A percentile compares a stretch with the other conserved stretches of the same genome.
phyloP scores from a whole-genome alignment of 2,329 filamentous ascomycete species.

The Coniella lustricola region DNA sequence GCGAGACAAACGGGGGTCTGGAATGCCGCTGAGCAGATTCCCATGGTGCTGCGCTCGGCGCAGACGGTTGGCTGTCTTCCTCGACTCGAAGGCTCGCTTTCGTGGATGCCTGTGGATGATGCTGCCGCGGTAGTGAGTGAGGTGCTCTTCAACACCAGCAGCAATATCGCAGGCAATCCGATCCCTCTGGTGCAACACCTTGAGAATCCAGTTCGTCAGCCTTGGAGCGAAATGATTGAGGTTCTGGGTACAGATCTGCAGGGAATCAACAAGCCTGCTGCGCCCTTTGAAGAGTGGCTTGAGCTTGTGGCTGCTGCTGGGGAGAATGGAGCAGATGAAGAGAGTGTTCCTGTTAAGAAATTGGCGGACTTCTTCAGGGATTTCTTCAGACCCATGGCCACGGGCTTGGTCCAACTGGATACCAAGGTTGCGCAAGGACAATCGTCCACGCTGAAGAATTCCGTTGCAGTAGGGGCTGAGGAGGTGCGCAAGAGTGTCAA shows the following conservation, averaged over 20 bases:
- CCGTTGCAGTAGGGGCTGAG: background rate
- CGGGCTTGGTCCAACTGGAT: background rate
- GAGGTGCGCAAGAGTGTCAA: background rate
- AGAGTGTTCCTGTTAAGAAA: background rate
- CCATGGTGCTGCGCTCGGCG: background rate
- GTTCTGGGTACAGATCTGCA: background rate
- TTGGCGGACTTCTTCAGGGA: background rate
- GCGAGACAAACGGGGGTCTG: background rate
- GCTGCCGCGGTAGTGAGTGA: background rate
- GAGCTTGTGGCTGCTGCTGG: background rate
- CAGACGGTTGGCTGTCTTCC: background rate
- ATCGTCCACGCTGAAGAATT: background rate
- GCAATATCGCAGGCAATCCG: background rate
- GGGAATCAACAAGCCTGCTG: background rate
- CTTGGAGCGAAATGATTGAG: background rate
- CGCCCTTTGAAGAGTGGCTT: background rate
- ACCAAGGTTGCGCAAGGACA: background rate
- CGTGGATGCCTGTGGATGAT: background rate
- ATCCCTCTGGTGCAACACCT: background rate
- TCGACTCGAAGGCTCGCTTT: background rate
- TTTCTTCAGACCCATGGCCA: background rate
- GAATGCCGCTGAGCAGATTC: background rate
- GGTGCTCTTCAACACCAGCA: background rate
- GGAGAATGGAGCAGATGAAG: background rate
- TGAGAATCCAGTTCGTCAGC: constrained; percentile 1